phyloP scores from a whole-genome alignment of 352 stramenopile species.

The Globisporangium takayamanum region DNA sequence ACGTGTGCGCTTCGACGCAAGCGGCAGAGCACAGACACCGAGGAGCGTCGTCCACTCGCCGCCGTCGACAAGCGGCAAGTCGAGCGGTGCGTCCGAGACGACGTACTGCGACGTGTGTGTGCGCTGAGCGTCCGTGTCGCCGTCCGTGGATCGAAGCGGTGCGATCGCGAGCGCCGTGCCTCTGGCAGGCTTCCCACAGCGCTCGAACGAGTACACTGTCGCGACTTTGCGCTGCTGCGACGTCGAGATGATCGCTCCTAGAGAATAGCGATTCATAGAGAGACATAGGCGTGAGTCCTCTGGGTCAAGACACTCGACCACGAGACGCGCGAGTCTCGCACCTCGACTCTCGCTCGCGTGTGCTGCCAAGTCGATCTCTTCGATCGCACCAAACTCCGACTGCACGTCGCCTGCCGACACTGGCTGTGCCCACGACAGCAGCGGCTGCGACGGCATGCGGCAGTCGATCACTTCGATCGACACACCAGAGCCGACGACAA shows the following conservation, averaged over 20 bases:
- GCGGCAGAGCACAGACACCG: conserved; percentile 36
- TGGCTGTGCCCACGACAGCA: conserved; percentile 56
- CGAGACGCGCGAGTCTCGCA: conserved; percentile 4
- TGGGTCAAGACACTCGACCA: background rate
- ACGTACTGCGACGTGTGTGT: conserved; percentile 40
- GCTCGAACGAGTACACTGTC: conserved; percentile 44
- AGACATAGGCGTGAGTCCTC: background rate
- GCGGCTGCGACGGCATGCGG: conserved; percentile 48
- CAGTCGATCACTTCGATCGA: conserved; percentile 66
- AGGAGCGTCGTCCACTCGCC: conserved; percentile 50
- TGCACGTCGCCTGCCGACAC: conserved; percentile 8
- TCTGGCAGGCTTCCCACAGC: conserved; percentile 17
- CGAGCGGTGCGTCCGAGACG: conserved; percentile 45
- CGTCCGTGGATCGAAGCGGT: conserved; percentile 32
- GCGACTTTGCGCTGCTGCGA: conserved; percentile 27
- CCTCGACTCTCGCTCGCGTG: conserved; percentile 24
- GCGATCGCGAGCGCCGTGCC: conserved; percentile 27
- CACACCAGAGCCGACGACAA: conserved; percentile 53
- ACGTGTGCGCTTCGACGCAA: conserved; percentile 11
- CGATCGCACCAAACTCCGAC: conserved; percentile 30
- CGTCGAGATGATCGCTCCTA: conserved; percentile 42
- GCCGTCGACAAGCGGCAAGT: conserved; percentile 52
- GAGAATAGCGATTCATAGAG: background rate
- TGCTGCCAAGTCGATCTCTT: conserved; percentile 34
- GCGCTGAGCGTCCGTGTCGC: conserved; percentile 19